A percentile compares a stretch with the other conserved stretches of the same genome.
Conservation (phyloP, 78 protist genomes). For the Dictyostelium capitatum region DNA sequence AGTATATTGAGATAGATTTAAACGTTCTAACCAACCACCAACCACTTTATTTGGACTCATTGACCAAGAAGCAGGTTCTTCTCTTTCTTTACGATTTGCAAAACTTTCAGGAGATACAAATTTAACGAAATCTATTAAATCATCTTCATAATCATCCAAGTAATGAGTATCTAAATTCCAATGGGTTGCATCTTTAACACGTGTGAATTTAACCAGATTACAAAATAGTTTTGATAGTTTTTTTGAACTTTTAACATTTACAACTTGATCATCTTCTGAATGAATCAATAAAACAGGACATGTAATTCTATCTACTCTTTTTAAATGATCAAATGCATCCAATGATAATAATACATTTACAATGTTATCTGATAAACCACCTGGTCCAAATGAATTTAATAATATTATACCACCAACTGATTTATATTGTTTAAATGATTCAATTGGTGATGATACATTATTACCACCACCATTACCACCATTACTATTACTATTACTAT, state of each 20-base stretch:
- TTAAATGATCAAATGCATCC: constrained; percentile 58
- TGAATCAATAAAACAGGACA: constrained; percentile 57
- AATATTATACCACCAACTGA: constrained; percentile 58
- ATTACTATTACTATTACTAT: too few species aligned
- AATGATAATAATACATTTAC: constrained; percentile 56
- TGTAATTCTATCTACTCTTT: constrained; percentile 22
- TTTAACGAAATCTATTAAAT: constrained; percentile 54
- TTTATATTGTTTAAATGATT: constrained; percentile 38
- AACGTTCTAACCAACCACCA: constrained; percentile 61
- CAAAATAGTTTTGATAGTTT: constrained; percentile 53
- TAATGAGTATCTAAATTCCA: constrained; percentile 49
- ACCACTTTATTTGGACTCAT: constrained; percentile 76
- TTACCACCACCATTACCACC: too few species aligned
- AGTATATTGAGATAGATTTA: constrained; percentile 38
- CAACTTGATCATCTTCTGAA: constrained; percentile 37
- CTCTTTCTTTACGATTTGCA: constrained; percentile 39
- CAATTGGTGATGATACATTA: background rate
- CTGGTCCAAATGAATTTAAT: constrained; percentile 53
- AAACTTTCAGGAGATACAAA: constrained; percentile 39
- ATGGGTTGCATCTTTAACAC: constrained; percentile 49
- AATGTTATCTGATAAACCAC: constrained; percentile 48
- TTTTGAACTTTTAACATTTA: constrained; percentile 53
- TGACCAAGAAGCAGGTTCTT: constrained; percentile 30
- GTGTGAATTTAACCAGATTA: constrained; percentile 18
- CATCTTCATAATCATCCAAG: constrained; percentile 70